These are phyloP conservation scores for Aspergillus ochraceus DNA, from an alignment of 2,329 filamentous ascomycete genomes.

Conservation along the genomic window DNA sequence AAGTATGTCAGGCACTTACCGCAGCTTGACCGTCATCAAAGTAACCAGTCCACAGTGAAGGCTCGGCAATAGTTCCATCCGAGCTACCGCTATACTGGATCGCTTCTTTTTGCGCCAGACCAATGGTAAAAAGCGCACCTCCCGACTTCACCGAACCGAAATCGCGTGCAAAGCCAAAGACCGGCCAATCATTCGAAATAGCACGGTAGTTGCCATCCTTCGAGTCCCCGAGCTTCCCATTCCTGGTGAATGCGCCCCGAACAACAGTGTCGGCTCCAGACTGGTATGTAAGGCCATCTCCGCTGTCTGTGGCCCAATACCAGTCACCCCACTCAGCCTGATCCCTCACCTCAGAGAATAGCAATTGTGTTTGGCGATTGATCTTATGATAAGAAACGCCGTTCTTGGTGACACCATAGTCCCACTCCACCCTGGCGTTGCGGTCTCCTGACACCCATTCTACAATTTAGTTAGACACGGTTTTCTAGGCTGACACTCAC, in stretches of 20 bases:
- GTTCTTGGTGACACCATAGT: slow-evolving; percentile 51
- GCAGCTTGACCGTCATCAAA: slow-evolving; percentile 44
- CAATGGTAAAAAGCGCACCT: slow-evolving; percentile 51
- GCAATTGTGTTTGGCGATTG: slow-evolving; percentile 48
- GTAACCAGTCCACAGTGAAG: slow-evolving; percentile 53
- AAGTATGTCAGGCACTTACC: slow-evolving; percentile 14
- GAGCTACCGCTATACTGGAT: slow-evolving; percentile 51
- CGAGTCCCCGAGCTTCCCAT: slow-evolving; percentile 46
- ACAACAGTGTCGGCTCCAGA: slow-evolving; percentile 50
- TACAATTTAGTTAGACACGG: slow-evolving; percentile 33
- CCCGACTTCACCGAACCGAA: slow-evolving; percentile 46
- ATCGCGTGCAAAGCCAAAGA: slow-evolving; percentile 55
- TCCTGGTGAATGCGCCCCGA: slow-evolving; percentile 46
- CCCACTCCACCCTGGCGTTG: slow-evolving; percentile 60
- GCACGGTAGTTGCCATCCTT: slow-evolving; percentile 53
- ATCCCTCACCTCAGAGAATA: slow-evolving; percentile 50
- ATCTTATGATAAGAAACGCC: slow-evolving; percentile 63
- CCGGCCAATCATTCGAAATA: slow-evolving; percentile 52
- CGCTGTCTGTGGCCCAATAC: slow-evolving; percentile 53
- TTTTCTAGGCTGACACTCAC: background rate
- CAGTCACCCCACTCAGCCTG: slow-evolving; percentile 56
- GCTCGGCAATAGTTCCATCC: slow-evolving; percentile 36
- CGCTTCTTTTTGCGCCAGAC: slow-evolving; percentile 50
- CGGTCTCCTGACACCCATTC: slow-evolving; percentile 71
- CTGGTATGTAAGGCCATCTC: slow-evolving; percentile 45